Percentiles rank a stretch among this genome's conserved stretches.
These are phyloP conservation scores for Albifimbria verrucaria DNA, from an alignment of 2,329 filamentous ascomycete species.

Conservation along the genomic window DNA sequence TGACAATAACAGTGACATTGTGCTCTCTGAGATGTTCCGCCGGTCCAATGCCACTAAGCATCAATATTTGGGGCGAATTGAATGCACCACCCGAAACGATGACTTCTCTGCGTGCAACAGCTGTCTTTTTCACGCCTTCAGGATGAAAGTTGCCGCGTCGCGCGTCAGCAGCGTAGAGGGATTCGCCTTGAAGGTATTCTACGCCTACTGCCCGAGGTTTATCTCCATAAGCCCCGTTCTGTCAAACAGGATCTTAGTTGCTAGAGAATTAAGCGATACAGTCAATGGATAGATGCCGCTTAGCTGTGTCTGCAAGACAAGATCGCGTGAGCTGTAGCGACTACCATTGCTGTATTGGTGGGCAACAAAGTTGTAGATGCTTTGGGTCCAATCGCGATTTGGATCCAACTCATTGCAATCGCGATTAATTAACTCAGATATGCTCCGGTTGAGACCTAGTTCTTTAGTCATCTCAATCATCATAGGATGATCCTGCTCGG, in stretches of 20 bases:
- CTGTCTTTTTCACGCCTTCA: conserved; percentile 17
- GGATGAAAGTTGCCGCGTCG: conserved; percentile 14
- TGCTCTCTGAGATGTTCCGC: conserved; percentile 32
- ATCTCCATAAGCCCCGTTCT: conserved; percentile 6
- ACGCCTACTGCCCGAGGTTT: conserved; percentile 38
- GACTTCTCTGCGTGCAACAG: conserved; percentile 38
- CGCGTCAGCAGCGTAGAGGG: conserved; percentile 40
- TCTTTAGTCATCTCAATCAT: not conserved
- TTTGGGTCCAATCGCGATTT: not conserved
- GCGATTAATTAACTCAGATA: not conserved
- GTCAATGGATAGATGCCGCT: conserved; percentile 12
- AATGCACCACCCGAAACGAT: conserved; percentile 46
- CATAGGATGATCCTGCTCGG: not conserved
- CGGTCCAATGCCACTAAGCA: conserved; percentile 42
- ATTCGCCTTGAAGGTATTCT: conserved; percentile 38
- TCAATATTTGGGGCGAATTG: conserved; percentile 44
- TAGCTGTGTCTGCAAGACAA: conserved; percentile 1
- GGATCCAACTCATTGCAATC: not conserved
- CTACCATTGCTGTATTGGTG: not conserved
- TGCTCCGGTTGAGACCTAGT: not conserved
- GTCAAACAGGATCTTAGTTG: conserved; percentile 34
- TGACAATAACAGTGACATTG: conserved; percentile 48
- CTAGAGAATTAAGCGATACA: conserved; percentile 23
- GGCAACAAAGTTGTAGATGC: not conserved
- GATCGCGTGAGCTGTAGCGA: not conserved